Evolutionary conservation across 306 rosid genomes (phyloP).

Genomic region (Quercus wislizeni): DNA sequence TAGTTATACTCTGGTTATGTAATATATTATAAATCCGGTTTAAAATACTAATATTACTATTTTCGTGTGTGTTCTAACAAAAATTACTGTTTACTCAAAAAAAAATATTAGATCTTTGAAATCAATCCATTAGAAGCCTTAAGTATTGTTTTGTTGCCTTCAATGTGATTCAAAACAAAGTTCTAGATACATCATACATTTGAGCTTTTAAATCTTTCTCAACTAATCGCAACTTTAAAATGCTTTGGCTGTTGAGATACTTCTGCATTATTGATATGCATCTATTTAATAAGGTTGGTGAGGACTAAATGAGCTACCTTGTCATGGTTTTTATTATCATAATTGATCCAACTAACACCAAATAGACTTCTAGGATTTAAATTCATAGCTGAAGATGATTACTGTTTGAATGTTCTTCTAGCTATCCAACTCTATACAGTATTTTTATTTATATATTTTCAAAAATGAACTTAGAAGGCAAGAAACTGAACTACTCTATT

Average conservation of each 20-base stretch:
- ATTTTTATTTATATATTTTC: not conserved
- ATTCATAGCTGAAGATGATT: conserved; percentile 4
- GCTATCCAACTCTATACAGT: no score
- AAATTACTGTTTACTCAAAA: no score
- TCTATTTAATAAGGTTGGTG: conserved; percentile 10
- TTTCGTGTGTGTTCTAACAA: no score
- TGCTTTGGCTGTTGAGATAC: conserved; percentile 6
- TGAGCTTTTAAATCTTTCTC: not conserved
- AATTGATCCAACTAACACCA: conserved; percentile 26
- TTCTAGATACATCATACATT: not conserved
- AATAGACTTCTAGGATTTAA: conserved; percentile 2
- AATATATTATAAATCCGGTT: no score
- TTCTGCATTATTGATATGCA: not conserved
- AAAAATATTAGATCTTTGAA: no score
- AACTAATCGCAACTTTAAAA: not conserved
- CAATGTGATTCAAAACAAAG: not conserved
- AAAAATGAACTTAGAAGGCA: conserved; percentile 42
- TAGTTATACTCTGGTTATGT: no score
- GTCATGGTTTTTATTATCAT: not conserved
- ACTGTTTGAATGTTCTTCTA: not conserved
- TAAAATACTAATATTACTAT: no score
- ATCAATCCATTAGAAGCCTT: no score
- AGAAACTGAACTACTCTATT: conserved; percentile 22
- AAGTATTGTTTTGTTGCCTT: no score
- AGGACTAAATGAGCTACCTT: not conserved